Percentiles rank a stretch among this genome's conserved stretches.
Evolutionary conservation across 2,329 filamentous ascomycete genomes (phyloP).

Genomic region (Paracoccidioides lutzii): DNA sequence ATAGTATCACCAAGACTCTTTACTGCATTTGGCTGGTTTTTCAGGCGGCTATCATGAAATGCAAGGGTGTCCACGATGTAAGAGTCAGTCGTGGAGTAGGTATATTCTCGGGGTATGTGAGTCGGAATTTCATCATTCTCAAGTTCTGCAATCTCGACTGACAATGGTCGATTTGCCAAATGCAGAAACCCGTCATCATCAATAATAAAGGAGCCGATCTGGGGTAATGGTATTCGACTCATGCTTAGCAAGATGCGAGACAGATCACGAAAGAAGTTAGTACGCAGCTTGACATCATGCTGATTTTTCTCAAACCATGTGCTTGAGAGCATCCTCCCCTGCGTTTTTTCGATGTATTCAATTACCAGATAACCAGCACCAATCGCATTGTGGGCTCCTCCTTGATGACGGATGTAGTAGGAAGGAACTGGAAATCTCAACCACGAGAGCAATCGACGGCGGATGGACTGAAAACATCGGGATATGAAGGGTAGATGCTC

Average conservation of each 20-base stretch:
- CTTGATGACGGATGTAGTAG: no score
- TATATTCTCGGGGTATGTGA: constrained; percentile 14
- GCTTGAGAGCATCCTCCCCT: background rate
- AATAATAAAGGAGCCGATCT: background rate
- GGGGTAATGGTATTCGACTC: background rate
- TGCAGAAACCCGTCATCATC: background rate
- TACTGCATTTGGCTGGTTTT: constrained; percentile 18
- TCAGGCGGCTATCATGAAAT: constrained; percentile 17
- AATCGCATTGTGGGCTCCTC: no score
- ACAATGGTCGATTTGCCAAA: background rate
- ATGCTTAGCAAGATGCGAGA: background rate
- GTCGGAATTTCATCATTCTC: constrained; percentile 18
- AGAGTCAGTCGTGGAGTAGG: constrained; percentile 14
- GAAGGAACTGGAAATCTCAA: no score
- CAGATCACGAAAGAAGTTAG: background rate
- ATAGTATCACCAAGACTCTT: constrained; percentile 16
- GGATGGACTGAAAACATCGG: no score
- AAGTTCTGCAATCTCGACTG: background rate
- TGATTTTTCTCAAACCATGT: background rate
- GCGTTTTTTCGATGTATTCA: no score
- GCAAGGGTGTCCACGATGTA: constrained; percentile 17
- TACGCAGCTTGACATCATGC: background rate
- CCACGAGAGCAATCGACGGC: no score
- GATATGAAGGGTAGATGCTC: no score
- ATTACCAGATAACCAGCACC: no score